Evolutionary conservation across 2,329 filamentous ascomycete genomes (phyloP).

Genomic region (Acrodontium crateriforme): DNA sequence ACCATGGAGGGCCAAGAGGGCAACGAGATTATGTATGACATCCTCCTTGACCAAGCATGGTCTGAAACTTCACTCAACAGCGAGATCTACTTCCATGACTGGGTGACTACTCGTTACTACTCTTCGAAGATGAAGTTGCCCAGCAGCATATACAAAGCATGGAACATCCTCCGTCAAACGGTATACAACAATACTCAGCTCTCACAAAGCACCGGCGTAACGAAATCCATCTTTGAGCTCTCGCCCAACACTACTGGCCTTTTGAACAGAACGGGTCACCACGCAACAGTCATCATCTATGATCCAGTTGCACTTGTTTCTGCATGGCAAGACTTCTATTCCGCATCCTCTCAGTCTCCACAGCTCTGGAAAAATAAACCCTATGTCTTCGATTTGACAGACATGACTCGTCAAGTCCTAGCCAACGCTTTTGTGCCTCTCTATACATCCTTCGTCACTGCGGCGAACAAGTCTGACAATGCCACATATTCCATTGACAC

Average conservation of each 20-base stretch:
- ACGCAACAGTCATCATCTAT: conserved; percentile 31
- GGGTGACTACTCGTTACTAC: conserved; percentile 32
- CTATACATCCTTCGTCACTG: conserved; percentile 25
- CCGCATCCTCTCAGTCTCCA: conserved; percentile 20
- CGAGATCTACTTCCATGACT: conserved; percentile 31
- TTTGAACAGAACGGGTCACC: conserved; percentile 27
- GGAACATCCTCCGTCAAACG: conserved; percentile 32
- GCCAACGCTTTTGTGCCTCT: conserved; percentile 32
- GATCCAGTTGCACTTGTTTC: conserved; percentile 24
- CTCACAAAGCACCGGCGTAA: conserved; percentile 25
- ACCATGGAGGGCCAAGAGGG: conserved; percentile 39
- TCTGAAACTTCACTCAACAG: conserved; percentile 30
- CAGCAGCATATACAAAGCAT: conserved; percentile 28
- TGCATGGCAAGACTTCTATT: conserved; percentile 28
- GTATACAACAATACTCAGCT: conserved; percentile 38
- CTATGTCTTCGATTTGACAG: conserved; percentile 36
- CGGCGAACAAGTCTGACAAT: conserved; percentile 18
- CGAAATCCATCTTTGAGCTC: conserved; percentile 35
- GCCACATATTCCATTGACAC: conserved; percentile 12
- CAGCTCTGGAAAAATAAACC: conserved; percentile 28
- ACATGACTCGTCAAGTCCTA: conserved; percentile 36
- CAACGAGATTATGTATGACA: conserved; percentile 39
- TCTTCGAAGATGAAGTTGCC: conserved; percentile 3
- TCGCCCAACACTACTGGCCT: conserved; percentile 30
- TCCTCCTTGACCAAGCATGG: conserved; percentile 41